Evolutionary conservation across 2,329 filamentous ascomycete genomes (phyloP), one percentile per base, ranked within the genome.

Genomic region (Geosmithia morbida): DNA sequence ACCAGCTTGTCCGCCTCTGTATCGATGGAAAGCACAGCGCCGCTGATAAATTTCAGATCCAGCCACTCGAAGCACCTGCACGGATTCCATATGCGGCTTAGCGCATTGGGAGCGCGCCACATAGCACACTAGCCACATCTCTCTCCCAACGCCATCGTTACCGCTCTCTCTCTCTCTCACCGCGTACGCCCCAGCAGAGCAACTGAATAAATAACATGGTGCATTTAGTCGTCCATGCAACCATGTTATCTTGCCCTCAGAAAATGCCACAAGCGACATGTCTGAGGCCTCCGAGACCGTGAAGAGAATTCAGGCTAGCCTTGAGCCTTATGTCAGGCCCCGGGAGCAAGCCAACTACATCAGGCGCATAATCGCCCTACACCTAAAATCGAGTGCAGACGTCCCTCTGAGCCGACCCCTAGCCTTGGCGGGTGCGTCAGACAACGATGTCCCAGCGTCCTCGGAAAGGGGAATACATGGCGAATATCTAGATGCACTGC

Each of bases 341-440:
- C 69, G 76, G 22, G 75, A 80, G 49, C 74, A 82, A 53, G 67
- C 71, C 45, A 65, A 70, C 37, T 72, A 73, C 44, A 74, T 82
- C 48, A 68, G 75, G 51, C 72, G 71, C 45, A 62, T 79, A 29
- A 56, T 80, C 43, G 68, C 74, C 41, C 66, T 73, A 18, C 69
- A 79, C 52, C 62, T 83, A 4, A 68, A 67, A 26, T 66, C 70
- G 19, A 69, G 65, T 52, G 56, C 73, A 16, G 61, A 66, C 50
- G 66, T 63, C n/a, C 59, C 66, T 26, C 57, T 67, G 45, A 60
- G 59, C 42, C 64, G 63, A 19, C 71, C 71, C 11, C 58, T 79
- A 19, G 70, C 74, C 16, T 66, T 82, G 11, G 56, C 69, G 39
- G 67, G 71, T 43, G 50, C 61, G 22, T 56, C 64, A 37, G 57